Conservation (phyloP, 768 basidiomycete genomes). For the Lactifluus hygrophoroides region DNA sequence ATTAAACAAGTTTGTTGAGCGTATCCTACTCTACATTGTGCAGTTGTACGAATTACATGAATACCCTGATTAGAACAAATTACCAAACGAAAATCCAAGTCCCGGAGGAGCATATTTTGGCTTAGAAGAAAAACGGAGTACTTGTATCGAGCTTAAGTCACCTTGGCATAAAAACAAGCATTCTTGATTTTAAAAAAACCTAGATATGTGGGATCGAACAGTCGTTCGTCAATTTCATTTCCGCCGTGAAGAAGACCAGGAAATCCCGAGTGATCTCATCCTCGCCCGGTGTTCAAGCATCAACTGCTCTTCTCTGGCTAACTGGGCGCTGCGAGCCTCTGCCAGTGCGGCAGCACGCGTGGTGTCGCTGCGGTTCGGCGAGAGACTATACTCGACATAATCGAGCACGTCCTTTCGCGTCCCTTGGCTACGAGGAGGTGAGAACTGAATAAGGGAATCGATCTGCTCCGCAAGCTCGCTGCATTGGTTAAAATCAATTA, state of each 20-base stretch:
- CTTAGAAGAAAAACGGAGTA: too few species aligned
- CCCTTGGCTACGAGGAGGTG: neutral
- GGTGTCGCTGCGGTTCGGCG: neutral
- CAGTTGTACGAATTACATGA: neutral
- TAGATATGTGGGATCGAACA: neutral
- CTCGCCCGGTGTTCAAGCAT: neutral
- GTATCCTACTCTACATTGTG: neutral
- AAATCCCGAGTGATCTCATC: conserved; percentile 1
- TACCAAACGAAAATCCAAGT: too few species aligned
- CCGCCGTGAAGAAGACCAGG: neutral
- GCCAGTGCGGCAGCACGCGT: neutral
- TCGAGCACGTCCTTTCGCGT: neutral
- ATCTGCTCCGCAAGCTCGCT: conserved; percentile 2
- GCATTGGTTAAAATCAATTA: conserved; percentile 2
- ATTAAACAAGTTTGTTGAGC: neutral
- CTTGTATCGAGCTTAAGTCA: too few species aligned
- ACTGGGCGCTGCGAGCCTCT: neutral
- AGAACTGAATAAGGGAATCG: neutral
- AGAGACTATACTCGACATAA: conserved; percentile 5
- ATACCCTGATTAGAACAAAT: neutral
- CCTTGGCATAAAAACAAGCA: too few species aligned
- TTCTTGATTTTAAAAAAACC: too few species aligned
- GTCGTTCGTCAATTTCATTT: neutral
- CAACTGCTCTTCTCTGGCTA: neutral
- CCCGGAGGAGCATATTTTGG: too few species aligned